These are phyloP conservation scores for Yamadazyma scolyti DNA, from an alignment of 805 yeast genomes.

Conservation along the genomic window DNA sequence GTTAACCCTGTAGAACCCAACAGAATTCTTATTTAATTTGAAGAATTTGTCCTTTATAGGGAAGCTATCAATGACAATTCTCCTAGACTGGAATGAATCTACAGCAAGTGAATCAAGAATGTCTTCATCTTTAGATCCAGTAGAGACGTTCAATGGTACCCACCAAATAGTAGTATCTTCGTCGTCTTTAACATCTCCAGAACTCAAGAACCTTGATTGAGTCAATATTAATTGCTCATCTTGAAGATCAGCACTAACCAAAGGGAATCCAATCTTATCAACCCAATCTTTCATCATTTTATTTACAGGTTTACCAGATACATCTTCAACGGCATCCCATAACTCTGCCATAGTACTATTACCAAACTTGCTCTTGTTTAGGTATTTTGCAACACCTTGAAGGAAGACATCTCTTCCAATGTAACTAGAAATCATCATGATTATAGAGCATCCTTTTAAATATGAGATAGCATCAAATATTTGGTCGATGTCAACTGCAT, in stretches of 20 bases:
- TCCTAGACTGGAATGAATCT: conserved; percentile 23
- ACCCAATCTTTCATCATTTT: conserved; percentile 70
- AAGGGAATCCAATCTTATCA: conserved; percentile 68
- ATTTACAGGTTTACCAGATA: conserved; percentile 58
- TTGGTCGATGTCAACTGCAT: conserved; percentile 77
- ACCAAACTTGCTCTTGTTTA: conserved; percentile 57
- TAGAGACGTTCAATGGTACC: conserved; percentile 46
- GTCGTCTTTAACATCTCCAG: conserved; percentile 56
- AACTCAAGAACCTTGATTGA: conserved; percentile 60
- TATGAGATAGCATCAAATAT: conserved; percentile 81
- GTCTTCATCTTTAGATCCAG: conserved; percentile 10
- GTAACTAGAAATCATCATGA: conserved; percentile 70
- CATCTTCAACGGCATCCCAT: conserved; percentile 65
- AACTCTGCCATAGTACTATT: conserved; percentile 75
- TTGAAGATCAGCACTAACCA: conserved; percentile 47
- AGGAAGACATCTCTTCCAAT: conserved; percentile 68
- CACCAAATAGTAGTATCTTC: conserved; percentile 60
- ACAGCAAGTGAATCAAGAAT: conserved; percentile 4
- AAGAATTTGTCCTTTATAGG: conserved; percentile 23
- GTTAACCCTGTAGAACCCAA: conserved; percentile 53
- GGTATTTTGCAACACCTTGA: conserved; percentile 68
- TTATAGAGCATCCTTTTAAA: conserved; percentile 74
- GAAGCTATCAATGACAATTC: conserved; percentile 17
- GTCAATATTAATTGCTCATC: conserved; percentile 35
- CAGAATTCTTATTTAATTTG: conserved; percentile 48